phyloP scores from a whole-genome alignment of 257 asterid species.

The Cynanchum wilfordii region DNA sequence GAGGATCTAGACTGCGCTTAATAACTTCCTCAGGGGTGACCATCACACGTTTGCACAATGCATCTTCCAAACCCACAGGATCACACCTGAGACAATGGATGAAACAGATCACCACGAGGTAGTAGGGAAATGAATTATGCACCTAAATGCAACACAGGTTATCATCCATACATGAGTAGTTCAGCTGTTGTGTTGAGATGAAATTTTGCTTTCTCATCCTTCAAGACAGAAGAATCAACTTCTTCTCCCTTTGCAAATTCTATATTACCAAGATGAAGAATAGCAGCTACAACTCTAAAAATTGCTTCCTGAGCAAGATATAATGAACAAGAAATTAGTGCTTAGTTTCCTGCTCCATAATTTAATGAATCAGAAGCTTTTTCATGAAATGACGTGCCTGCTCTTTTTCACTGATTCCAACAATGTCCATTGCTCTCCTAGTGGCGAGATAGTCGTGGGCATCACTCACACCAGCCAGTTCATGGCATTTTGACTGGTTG shows the following conservation, averaged over 20 bases:
- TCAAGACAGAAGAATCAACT: constrained; percentile 72
- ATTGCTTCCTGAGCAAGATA: constrained; percentile 75
- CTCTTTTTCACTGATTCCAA: constrained; percentile 82
- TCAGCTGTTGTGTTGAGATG: constrained; percentile 85
- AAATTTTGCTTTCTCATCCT: constrained; percentile 74
- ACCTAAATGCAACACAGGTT: constrained; percentile 27
- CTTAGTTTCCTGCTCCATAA: neutral
- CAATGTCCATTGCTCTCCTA: constrained; percentile 94
- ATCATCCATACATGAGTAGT: constrained; percentile 65
- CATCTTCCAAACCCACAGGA: constrained; percentile 82
- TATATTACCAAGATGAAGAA: constrained; percentile 91
- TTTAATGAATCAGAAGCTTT: neutral
- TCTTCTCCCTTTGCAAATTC: constrained; percentile 91
- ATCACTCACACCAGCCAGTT: constrained; percentile 75
- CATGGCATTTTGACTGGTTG: constrained; percentile 88
- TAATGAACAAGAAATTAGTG: constrained; percentile 12
- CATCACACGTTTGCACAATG: constrained; percentile 96
- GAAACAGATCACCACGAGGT: constrained; percentile 26
- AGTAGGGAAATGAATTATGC: constrained; percentile 26
- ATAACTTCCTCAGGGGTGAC: constrained; percentile 97
- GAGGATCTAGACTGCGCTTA: constrained; percentile 95
- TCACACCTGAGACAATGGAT: constrained; percentile 62
- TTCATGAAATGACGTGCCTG: constrained; percentile 47
- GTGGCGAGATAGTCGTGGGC: constrained; percentile 92
- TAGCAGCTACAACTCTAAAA: constrained; percentile 90